Evolutionary conservation across 495 filamentous ascomycete species (phyloP).

Genomic region (Tuber brumale): DNA sequence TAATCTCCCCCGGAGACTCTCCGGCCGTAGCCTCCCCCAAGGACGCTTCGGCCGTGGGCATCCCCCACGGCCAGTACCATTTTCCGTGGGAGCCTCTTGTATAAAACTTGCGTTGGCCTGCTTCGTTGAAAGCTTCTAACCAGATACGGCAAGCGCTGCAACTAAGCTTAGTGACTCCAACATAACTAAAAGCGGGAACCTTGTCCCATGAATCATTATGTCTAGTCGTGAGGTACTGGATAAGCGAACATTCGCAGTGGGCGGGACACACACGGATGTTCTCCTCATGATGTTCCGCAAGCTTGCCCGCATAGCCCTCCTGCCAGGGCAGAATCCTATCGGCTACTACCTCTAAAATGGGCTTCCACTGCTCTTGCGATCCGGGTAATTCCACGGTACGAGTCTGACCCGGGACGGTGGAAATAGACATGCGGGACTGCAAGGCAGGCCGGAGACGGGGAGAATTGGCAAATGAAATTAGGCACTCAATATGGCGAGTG

Average conservation of each 20-base stretch:
- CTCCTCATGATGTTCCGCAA: background rate
- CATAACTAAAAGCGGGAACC: conserved; percentile 7
- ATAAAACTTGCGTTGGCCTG: conserved; percentile 4
- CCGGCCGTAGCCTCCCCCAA: background rate
- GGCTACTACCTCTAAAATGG: background rate
- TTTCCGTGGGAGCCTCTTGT: conserved; percentile 6
- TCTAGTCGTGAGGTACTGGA: background rate
- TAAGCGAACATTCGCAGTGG: conserved; percentile 9
- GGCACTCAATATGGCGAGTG: background rate
- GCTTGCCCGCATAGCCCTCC: background rate
- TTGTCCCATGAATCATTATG: background rate
- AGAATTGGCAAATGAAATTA: conserved; percentile 6
- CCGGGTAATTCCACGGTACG: background rate
- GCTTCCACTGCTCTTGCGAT: background rate
- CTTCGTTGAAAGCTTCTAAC: conserved; percentile 3
- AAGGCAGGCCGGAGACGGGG: background rate
- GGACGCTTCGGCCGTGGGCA: background rate
- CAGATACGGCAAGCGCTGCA: background rate
- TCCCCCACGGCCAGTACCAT: conserved; percentile 5
- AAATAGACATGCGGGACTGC: background rate
- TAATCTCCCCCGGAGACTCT: background rate
- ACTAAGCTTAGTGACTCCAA: conserved; percentile 12
- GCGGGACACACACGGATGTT: background rate
- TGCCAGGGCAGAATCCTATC: background rate
- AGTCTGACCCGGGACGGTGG: background rate